phyloP scores from a whole-genome alignment of 2,329 filamentous ascomycete species.

The Hirsutella rhossiliensis region DNA sequence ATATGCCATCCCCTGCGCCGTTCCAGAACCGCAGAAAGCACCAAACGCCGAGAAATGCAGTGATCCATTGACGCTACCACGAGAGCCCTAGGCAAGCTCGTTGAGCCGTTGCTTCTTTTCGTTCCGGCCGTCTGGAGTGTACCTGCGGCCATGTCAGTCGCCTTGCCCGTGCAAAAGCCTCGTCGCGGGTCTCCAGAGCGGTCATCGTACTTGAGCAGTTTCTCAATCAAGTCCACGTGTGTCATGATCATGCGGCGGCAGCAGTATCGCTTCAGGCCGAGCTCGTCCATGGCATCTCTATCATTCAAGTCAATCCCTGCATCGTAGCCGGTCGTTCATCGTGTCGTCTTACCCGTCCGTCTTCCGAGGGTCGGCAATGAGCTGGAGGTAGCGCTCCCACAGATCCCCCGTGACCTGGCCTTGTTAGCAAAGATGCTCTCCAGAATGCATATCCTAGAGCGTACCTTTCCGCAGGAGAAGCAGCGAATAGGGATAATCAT shows the following conservation, averaged over 20 bases:
- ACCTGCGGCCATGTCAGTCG: conserved; percentile 24
- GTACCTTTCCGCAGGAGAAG: conserved; percentile 97
- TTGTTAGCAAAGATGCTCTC: conserved; percentile 16
- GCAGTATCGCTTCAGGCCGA: conserved; percentile 92
- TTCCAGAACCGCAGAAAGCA: conserved; percentile 11
- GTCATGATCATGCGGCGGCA: conserved; percentile 99
- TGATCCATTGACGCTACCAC: conserved; percentile 5
- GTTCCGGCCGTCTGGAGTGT: conserved; percentile 50
- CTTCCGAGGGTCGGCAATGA: conserved; percentile 63
- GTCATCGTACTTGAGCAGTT: conserved; percentile 70
- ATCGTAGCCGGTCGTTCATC: background rate
- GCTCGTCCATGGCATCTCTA: conserved; percentile 91
- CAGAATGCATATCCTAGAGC: background rate
- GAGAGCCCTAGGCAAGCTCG: conserved; percentile 16
- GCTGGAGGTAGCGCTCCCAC: conserved; percentile 88
- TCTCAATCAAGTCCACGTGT: conserved; percentile 97
- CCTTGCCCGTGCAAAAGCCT: background rate
- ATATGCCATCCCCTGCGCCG: conserved; percentile 14
- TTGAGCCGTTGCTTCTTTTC: conserved; percentile 41
- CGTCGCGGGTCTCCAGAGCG: background rate
- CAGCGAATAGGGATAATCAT: conserved; percentile 99
- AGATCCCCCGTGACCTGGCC: conserved; percentile 85
- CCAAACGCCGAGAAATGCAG: conserved; percentile 21
- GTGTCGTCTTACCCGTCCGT: conserved; percentile 48
- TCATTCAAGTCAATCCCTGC: background rate